Conservation (phyloP, 2,329 filamentous ascomycete species). For the Scedosporium apiospermum region DNA sequence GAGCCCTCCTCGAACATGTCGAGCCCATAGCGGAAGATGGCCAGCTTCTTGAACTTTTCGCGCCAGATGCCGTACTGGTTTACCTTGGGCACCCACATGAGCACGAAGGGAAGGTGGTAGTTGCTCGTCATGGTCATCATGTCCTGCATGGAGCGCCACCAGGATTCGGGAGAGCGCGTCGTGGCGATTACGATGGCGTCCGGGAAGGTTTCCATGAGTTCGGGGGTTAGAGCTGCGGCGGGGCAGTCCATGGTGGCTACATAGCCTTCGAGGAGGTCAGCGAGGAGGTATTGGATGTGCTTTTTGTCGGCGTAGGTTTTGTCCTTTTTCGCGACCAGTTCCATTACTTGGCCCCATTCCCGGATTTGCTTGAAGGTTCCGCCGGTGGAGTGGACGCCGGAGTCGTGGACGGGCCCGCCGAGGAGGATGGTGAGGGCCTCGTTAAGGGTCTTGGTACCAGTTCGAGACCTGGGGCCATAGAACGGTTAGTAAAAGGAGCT, state of each 20-base stretch:
- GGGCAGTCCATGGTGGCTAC: constrained; percentile 32
- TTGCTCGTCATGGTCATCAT: constrained; percentile 22
- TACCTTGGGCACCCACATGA: constrained; percentile 22
- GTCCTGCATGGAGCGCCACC: constrained; percentile 22
- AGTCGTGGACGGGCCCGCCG: constrained; percentile 24
- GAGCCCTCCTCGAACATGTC: constrained; percentile 11
- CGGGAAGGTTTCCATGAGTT: constrained; percentile 38
- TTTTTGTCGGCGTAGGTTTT: constrained; percentile 20
- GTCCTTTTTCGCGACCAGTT: constrained; percentile 17
- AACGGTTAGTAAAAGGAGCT: not conserved
- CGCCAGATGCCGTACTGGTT: constrained; percentile 22
- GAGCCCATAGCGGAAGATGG: constrained; percentile 19
- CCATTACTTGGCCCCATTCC: constrained; percentile 20
- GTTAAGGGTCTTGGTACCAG: constrained; percentile 27
- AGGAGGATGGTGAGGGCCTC: constrained; percentile 25
- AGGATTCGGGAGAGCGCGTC: constrained; percentile 25
- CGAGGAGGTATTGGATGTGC: constrained; percentile 24
- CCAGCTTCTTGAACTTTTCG: constrained; percentile 10
- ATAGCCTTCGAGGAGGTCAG: constrained; percentile 24
- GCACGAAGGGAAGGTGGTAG: constrained; percentile 22
- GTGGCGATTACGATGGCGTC: constrained; percentile 38
- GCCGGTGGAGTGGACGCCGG: constrained; percentile 19
- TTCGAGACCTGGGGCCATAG: constrained; percentile 17
- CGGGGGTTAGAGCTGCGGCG: constrained; percentile 28
- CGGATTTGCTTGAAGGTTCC: constrained; percentile 10